A percentile compares a stretch with the other conserved stretches of the same genome.
Evolutionary conservation across 192 early-diverging fungal genomes (phyloP).

Genomic region (Umbelopsis sp.): DNA sequence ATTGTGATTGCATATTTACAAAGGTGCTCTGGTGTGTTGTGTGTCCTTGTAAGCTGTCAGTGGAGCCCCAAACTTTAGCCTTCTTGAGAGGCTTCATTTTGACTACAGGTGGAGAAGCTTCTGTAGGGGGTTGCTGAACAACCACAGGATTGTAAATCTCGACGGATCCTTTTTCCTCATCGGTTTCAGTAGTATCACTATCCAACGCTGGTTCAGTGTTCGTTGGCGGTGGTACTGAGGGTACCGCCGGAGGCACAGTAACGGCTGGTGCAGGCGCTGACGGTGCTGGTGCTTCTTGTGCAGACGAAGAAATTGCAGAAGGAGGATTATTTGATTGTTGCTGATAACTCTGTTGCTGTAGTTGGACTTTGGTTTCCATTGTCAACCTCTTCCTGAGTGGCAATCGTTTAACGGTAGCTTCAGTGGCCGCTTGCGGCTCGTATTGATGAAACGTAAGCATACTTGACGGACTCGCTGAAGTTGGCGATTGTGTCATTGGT

Average conservation of each 20-base stretch:
- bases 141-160: neutral
- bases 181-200: constrained; percentile 27
- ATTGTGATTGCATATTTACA: neutral
- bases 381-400: neutral
- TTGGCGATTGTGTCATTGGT: neutral
- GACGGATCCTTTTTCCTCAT: constrained; percentile 6
- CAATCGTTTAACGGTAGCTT: neutral
- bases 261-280: neutral
- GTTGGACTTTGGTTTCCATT: constrained; percentile 1
- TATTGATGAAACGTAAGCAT: constrained; percentile 1
- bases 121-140: neutral
- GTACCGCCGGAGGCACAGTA: neutral
- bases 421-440: neutral
- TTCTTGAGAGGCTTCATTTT: constrained; percentile 7
- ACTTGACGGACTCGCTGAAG: neutral
- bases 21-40: neutral
- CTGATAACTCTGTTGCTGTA: neutral
- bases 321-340: neutral
- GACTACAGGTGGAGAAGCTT: neutral
- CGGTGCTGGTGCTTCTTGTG: neutral
- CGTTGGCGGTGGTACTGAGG: neutral
- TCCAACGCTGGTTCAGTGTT: neutral
- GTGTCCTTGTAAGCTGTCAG: neutral
- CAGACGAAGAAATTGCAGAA: neutral
- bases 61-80: neutral